Evolutionary conservation across 768 basidiomycete genomes (phyloP).

Genomic region (Auricularia cornea): DNA sequence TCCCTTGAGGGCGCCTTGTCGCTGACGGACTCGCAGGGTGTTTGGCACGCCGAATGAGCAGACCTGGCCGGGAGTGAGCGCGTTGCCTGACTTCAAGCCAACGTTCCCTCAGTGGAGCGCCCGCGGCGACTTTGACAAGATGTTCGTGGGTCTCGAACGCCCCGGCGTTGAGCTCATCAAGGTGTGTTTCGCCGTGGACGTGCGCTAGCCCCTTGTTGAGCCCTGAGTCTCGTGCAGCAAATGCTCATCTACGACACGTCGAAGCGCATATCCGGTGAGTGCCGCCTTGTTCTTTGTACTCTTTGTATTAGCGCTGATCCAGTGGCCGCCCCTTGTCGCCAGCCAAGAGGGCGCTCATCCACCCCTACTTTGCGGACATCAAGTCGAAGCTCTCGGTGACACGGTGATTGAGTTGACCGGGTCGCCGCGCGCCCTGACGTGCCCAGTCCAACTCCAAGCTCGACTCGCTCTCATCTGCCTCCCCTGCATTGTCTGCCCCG

Average conservation of each 20-base stretch:
- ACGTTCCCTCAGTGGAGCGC: conserved; percentile 93
- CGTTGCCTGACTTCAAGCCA: conserved; percentile 89
- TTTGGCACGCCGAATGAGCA: conserved; percentile 92
- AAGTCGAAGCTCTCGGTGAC: conserved; percentile 12
- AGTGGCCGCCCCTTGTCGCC: background rate
- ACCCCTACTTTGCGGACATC: conserved; percentile 48
- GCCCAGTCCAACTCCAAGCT: too few relatives aligned
- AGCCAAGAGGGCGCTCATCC: conserved; percentile 52
- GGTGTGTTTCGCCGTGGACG: conserved; percentile 30
- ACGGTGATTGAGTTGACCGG: too few relatives aligned
- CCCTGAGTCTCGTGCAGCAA: conserved; percentile 32
- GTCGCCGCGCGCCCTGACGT: too few relatives aligned
- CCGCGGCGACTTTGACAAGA: conserved; percentile 53
- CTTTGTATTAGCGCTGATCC: background rate
- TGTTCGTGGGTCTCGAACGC: conserved; percentile 65
- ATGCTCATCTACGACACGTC: conserved; percentile 83
- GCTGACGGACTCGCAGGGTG: conserved; percentile 42
- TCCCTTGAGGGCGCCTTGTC: conserved; percentile 3
- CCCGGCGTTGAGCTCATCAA: conserved; percentile 73
- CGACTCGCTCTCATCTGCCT: too few relatives aligned
- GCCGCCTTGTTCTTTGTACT: background rate
- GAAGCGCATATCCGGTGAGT: conserved; percentile 82
- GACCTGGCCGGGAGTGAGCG: conserved; percentile 82
- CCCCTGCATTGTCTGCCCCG: background rate
- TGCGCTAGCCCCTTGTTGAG: background rate